phyloP scores from a whole-genome alignment of 78 protist genomes.

The Monosiga brevicollis region DNA sequence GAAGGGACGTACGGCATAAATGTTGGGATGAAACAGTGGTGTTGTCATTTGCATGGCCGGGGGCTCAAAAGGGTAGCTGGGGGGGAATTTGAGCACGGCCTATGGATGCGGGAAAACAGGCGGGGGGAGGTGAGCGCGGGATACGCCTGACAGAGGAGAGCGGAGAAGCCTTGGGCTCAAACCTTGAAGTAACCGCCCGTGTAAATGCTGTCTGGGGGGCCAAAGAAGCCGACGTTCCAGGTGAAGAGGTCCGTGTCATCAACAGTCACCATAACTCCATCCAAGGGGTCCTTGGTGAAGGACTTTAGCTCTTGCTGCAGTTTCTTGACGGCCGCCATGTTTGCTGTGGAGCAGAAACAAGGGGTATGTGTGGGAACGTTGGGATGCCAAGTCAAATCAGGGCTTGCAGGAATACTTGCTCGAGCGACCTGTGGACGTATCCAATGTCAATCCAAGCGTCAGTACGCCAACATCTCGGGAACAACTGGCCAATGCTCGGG shows the following conservation, averaged over 20 bases:
- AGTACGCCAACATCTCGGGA: too few species aligned
- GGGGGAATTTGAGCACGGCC: slow-evolving; percentile 55
- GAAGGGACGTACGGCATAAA: background rate
- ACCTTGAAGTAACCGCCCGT: background rate
- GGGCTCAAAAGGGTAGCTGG: slow-evolving; percentile 63
- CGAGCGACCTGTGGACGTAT: too few species aligned
- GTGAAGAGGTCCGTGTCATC: slow-evolving; percentile 28
- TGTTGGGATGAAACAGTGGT: slow-evolving; percentile 77
- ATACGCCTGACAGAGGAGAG: background rate
- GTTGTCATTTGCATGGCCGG: slow-evolving; percentile 54
- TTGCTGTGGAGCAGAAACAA: too few species aligned
- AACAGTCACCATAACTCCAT: slow-evolving; percentile 21
- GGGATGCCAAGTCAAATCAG: too few species aligned
- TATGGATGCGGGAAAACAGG: background rate
- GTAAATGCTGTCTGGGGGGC: slow-evolving; percentile 42
- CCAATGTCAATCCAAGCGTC: too few species aligned
- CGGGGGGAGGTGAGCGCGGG: background rate
- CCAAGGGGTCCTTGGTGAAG: slow-evolving; percentile 24
- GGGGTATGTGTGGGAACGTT: too few species aligned
- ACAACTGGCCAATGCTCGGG: too few species aligned
- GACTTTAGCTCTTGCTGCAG: background rate
- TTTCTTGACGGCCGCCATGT: too few species aligned
- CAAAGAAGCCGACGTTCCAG: slow-evolving; percentile 40
- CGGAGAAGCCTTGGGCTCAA: background rate
- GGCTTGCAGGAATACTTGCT: too few species aligned